Evolutionary conservation across 2,329 filamentous ascomycete genomes (phyloP).

Genomic region (Neophaeococcomyces aloes): DNA sequence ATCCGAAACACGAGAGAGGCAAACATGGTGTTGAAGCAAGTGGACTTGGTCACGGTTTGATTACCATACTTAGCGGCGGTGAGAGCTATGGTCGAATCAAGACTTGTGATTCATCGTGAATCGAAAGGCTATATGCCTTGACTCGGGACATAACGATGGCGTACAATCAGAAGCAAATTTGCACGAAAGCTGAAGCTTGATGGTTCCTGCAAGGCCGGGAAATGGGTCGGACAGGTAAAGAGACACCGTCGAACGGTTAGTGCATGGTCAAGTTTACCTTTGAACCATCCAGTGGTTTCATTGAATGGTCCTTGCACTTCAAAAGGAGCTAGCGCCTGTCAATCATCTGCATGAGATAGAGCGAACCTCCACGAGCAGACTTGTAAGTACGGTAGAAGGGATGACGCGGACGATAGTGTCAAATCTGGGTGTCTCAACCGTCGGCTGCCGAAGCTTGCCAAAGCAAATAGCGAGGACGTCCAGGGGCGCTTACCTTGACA

Average conservation of each 20-base stretch:
- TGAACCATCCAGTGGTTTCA: constrained; percentile 3
- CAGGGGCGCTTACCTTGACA: constrained; percentile 1
- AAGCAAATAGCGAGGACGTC: not conserved
- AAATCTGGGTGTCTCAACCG: not conserved
- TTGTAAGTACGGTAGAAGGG: not conserved
- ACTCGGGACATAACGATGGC: not conserved
- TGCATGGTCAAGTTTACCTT: constrained; percentile 4
- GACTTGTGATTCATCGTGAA: constrained; percentile 3
- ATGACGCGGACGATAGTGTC: not conserved
- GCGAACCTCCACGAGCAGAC: constrained; percentile 1
- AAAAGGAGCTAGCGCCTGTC: constrained; percentile 1
- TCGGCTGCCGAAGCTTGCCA: not conserved
- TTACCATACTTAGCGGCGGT: not conserved
- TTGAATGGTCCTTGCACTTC: not conserved
- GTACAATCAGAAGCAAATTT: not conserved
- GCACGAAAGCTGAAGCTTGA: constrained; percentile 3
- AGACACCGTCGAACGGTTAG: constrained; percentile 1
- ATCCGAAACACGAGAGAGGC: not conserved
- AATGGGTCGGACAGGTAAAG: constrained; percentile 6
- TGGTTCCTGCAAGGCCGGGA: constrained; percentile 1
- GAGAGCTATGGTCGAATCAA: not conserved
- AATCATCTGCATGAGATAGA: not conserved
- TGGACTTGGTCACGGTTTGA: not conserved
- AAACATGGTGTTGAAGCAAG: not conserved
- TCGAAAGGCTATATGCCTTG: not conserved